These are phyloP conservation scores for Camellia japonica DNA, from an alignment of 148 eudicot species.

Conservation along the genomic window DNA sequence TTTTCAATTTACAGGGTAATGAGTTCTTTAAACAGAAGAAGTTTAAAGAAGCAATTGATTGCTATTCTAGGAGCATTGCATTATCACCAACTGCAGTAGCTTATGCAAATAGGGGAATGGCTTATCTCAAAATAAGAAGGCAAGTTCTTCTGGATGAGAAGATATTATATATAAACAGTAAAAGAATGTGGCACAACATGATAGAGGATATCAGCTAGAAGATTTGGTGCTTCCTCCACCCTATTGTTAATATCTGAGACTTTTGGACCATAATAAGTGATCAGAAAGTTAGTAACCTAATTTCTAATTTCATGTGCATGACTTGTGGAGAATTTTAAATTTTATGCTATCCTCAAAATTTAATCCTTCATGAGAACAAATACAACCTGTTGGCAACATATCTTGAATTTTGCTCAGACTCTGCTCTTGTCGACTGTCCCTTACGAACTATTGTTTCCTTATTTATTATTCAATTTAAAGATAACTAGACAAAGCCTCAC, in stretches of 20 bases:
- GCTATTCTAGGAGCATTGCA: conserved; percentile 93
- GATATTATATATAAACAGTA: background rate
- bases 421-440: background rate
- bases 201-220: background rate
- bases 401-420: background rate
- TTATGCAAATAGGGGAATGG: conserved; percentile 97
- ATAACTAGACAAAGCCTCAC: background rate
- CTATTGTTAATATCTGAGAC: background rate
- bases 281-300: background rate
- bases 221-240: background rate
- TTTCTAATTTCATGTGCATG: conserved; percentile 1
- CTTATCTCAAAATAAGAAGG: conserved; percentile 87
- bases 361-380: background rate
- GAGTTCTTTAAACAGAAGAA: conserved; percentile 91
- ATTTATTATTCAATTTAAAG: background rate
- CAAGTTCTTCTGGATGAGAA: conserved; percentile 18
- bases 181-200: background rate
- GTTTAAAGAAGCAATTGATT: conserved; percentile 87
- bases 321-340: background rate
- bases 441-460: background rate
- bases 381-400: background rate
- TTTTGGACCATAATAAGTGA: background rate
- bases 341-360: background rate
- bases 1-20: conserved; percentile 64
- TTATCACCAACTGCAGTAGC: conserved; percentile 93